These are phyloP conservation scores for Verticillium klebahnii DNA, from an alignment of 2,329 filamentous ascomycete genomes.

Conservation along the genomic window DNA sequence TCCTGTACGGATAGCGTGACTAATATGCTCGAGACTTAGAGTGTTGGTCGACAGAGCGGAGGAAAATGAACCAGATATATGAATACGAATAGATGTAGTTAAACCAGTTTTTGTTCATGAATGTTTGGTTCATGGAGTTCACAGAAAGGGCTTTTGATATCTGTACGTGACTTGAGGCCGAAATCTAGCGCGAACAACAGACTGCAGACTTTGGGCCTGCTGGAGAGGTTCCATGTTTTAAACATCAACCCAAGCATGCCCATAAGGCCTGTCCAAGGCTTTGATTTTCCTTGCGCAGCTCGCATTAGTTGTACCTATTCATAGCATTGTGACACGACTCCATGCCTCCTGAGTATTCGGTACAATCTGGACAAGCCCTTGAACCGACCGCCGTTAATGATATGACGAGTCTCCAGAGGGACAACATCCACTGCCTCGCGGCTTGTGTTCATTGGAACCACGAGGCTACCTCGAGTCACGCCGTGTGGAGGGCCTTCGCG, in stretches of 20 bases:
- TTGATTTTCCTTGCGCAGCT: background rate
- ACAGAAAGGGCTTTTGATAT: too few species aligned
- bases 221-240: too few species aligned
- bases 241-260: too few species aligned
- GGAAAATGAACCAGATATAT: background rate
- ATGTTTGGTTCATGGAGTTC: too few species aligned
- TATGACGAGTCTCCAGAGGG: background rate
- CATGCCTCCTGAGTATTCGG: too few species aligned
- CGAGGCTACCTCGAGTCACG: background rate
- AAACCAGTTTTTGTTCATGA: too few species aligned
- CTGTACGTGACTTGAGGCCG: too few species aligned
- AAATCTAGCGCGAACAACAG: too few species aligned
- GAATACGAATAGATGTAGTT: too few species aligned
- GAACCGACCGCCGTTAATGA: background rate
- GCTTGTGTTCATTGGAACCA: background rate
- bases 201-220: too few species aligned
- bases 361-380: background rate
- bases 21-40: background rate
- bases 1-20: background rate
- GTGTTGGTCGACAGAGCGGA: too few species aligned
- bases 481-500: background rate
- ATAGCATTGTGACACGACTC: background rate
- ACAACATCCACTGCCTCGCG: background rate
- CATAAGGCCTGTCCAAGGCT: too few species aligned
- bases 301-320: background rate